A percentile compares a stretch with the other conserved stretches of the same genome.
These are phyloP conservation scores for Parastagonospora avenae DNA, from an alignment of 2,329 filamentous ascomycete genomes.

Conservation along the genomic window DNA sequence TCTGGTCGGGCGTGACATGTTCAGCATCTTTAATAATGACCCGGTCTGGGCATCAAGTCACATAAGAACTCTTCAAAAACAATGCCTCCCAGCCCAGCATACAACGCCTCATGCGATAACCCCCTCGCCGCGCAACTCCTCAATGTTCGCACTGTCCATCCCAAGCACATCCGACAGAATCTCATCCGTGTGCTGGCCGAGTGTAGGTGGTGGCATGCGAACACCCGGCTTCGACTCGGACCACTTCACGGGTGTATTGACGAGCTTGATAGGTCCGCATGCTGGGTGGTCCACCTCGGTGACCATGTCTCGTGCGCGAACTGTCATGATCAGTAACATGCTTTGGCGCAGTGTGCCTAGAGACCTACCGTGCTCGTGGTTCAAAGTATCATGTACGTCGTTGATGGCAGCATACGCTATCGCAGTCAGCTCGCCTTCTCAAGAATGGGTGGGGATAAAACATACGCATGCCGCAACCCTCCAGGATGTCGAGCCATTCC, in stretches of 20 bases:
- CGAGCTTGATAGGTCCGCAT: constrained; percentile 85
- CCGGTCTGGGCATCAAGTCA: no score
- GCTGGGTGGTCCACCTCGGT: constrained; percentile 80
- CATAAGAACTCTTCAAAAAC: no score
- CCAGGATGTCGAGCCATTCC: constrained; percentile 85
- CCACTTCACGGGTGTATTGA: constrained; percentile 95
- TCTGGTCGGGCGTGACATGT: no score
- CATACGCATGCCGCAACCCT: constrained; percentile 81
- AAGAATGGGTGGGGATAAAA: neutral
- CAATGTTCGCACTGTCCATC: constrained; percentile 39
- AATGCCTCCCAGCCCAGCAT: no score
- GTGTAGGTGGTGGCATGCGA: constrained; percentile 76
- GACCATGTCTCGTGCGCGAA: constrained; percentile 83
- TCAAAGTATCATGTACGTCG: constrained; percentile 82
- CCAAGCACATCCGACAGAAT: constrained; percentile 39
- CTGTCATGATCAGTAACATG: constrained; percentile 42
- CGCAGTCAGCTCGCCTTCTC: constrained; percentile 4
- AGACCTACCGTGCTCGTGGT: constrained; percentile 76
- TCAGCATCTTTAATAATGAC: no score
- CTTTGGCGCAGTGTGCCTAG: neutral
- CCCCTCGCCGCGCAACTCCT: constrained; percentile 37
- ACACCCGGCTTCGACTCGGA: constrained; percentile 80
- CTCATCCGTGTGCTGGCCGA: constrained; percentile 59
- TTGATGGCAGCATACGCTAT: constrained; percentile 86
- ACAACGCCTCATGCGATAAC: constrained; percentile 41